Percentiles rank a stretch among this genome's conserved stretches.
phyloP scores from a whole-genome alignment of 2,329 filamentous ascomycete genomes.

The Colletotrichum lupini region DNA sequence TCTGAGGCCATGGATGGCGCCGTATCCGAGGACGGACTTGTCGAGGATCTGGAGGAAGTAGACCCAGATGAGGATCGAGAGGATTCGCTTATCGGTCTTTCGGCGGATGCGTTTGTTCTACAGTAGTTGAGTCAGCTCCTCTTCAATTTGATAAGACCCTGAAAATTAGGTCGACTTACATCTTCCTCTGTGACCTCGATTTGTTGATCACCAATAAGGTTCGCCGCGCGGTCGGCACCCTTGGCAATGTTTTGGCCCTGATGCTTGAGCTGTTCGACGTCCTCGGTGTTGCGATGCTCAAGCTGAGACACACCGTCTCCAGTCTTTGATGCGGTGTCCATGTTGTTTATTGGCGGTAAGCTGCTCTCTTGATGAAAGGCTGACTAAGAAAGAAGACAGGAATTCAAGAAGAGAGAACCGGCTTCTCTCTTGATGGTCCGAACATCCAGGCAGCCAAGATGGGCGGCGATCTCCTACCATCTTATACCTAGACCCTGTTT shows the following conservation, averaged over 20 bases:
- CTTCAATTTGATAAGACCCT: neutral
- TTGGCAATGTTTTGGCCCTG: constrained; percentile 7
- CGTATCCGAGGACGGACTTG: constrained; percentile 67
- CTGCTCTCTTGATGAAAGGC: neutral
- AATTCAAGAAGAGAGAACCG: neutral
- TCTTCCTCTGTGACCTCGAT: constrained; percentile 48
- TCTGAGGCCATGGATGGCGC: constrained; percentile 65
- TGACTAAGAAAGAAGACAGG: neutral
- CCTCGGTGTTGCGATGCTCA: constrained; percentile 20
- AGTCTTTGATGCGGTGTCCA: constrained; percentile 17
- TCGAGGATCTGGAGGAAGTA: constrained; percentile 70
- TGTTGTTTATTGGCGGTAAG: neutral
- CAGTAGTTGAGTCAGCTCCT: neutral
- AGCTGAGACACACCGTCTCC: constrained; percentile 22
- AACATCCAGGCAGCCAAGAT: neutral
- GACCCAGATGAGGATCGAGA: constrained; percentile 66
- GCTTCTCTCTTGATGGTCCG: neutral
- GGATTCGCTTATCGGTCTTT: constrained; percentile 71
- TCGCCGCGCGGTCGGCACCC: constrained; percentile 29
- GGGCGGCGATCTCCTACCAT: neutral
- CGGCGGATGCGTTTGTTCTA: constrained; percentile 66
- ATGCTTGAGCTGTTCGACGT: constrained; percentile 31
- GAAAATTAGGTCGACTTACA: constrained; percentile 30
- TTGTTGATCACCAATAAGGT: constrained; percentile 33
- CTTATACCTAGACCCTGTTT: constrained; percentile 16